These are phyloP conservation scores for Suhomyces vadensis DNA, from an alignment of 805 yeast species.

Conservation along the genomic window DNA sequence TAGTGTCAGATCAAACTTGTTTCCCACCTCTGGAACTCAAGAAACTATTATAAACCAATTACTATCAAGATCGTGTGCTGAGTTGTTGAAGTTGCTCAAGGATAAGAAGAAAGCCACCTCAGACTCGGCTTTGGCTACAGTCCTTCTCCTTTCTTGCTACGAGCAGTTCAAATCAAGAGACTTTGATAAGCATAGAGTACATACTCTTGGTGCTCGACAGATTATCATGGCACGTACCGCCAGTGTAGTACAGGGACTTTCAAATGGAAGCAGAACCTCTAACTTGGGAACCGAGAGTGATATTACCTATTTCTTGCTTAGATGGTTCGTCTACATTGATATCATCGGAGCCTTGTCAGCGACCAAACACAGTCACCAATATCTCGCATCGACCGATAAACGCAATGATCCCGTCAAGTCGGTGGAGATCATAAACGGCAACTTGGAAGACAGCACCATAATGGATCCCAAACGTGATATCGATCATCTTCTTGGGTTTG, in stretches of 20 bases:
- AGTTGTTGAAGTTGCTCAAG: slow-evolving; percentile 50
- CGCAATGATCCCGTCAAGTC: slow-evolving; percentile 20
- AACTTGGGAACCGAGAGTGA: slow-evolving; percentile 34
- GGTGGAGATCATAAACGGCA: slow-evolving; percentile 18
- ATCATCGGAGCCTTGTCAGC: slow-evolving; percentile 64
- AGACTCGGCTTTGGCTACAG: slow-evolving; percentile 66
- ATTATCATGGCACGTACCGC: slow-evolving; percentile 52
- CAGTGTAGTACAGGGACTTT: slow-evolving; percentile 7
- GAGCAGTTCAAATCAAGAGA: slow-evolving; percentile 48
- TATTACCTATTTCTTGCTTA: slow-evolving; percentile 53
- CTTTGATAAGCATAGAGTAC: slow-evolving; percentile 60
- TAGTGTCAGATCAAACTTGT: slow-evolving; percentile 26
- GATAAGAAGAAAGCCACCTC: slow-evolving; percentile 56
- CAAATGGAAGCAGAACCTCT: neutral
- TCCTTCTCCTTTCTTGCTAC: slow-evolving; percentile 58
- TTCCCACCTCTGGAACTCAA: slow-evolving; percentile 28
- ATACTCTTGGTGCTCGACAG: slow-evolving; percentile 66
- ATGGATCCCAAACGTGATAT: slow-evolving; percentile 42
- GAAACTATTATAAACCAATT: slow-evolving; percentile 50
- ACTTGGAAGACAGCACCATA: neutral
- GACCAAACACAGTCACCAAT: slow-evolving; percentile 38
- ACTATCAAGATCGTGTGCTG: slow-evolving; percentile 58
- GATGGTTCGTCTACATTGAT: slow-evolving; percentile 73
- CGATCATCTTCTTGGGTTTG: slow-evolving; percentile 68
- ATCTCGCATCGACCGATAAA: slow-evolving; percentile 25